A percentile compares a stretch with the other conserved stretches of the same genome.
These are phyloP conservation scores for Aspergillus neoniger DNA, from an alignment of 2,329 filamentous ascomycete genomes.

Conservation along the genomic window DNA sequence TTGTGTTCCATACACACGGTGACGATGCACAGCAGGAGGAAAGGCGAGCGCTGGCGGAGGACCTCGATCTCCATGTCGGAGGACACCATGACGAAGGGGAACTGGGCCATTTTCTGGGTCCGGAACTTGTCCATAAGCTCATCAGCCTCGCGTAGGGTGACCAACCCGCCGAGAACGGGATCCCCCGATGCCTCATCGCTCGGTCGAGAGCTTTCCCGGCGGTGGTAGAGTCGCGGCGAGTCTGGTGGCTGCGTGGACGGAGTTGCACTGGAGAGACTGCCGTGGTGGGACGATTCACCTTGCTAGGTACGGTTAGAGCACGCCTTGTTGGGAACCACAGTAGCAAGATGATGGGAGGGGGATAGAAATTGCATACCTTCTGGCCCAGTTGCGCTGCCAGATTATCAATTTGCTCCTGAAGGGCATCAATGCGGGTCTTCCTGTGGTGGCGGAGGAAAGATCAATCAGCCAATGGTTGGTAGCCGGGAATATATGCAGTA, in stretches of 20 bases:
- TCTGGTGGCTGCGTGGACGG: neutral
- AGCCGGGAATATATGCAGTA: neutral
- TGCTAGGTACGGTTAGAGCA: neutral
- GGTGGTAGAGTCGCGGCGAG: neutral
- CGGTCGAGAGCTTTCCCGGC: neutral
- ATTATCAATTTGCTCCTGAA: constrained; percentile 13
- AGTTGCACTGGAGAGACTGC: neutral
- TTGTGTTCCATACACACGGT: constrained; percentile 8
- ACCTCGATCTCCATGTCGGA: neutral
- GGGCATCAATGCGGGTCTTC: constrained; percentile 10
- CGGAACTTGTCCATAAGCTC: constrained; percentile 12
- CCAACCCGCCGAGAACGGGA: neutral
- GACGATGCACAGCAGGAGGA: constrained; percentile 12
- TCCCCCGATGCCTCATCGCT: neutral
- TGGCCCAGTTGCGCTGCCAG: constrained; percentile 3
- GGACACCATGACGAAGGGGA: constrained; percentile 14
- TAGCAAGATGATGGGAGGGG: too few species aligned
- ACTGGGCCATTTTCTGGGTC: constrained; percentile 14
- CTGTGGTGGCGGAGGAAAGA: neutral
- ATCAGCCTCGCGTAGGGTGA: neutral
- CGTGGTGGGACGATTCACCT: neutral
- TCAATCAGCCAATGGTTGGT: neutral
- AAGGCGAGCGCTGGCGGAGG: constrained; percentile 7
- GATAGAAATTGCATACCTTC: neutral
- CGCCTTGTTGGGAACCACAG: too few species aligned